These are phyloP conservation scores for Chaetomiaceae sp. DNA, from an alignment of 2,329 filamentous ascomycete species.

Conservation along the genomic window DNA sequence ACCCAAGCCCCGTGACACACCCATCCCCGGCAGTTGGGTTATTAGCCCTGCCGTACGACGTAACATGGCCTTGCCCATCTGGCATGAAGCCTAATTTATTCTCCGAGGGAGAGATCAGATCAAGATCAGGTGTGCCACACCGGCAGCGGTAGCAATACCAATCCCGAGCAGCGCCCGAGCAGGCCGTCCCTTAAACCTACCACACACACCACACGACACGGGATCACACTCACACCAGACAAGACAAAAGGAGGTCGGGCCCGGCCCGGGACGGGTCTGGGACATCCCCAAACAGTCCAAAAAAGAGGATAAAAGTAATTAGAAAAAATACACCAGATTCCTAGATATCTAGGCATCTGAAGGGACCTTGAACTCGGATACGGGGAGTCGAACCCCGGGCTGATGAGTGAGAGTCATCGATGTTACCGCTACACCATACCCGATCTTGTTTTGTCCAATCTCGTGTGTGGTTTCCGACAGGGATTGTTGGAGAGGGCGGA, in stretches of 20 bases:
- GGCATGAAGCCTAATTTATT: background rate
- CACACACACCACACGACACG: no score
- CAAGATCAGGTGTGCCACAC: no score
- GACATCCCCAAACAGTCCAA: no score
- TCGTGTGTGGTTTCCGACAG: background rate
- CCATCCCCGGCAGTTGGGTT: background rate
- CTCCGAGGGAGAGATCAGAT: no score
- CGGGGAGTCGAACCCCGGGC: constrained; percentile 2
- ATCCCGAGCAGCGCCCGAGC: no score
- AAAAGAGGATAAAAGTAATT: no score
- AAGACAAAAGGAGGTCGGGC: no score
- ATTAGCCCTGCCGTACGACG: background rate
- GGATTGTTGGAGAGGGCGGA: background rate
- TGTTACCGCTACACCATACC: constrained; percentile 3
- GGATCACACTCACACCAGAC: no score
- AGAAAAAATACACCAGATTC: background rate
- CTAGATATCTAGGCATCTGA: background rate
- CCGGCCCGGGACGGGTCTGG: no score
- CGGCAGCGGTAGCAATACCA: no score
- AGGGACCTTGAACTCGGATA: background rate
- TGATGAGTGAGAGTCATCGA: constrained; percentile 9
- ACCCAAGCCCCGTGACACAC: no score
- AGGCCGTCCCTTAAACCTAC: no score
- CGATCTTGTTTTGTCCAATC: background rate
- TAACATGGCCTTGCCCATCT: background rate